A percentile compares a stretch with the other conserved stretches of the same genome.
These are phyloP conservation scores for Phytophthora ohioensis DNA, from an alignment of 352 stramenopile species.

Conservation along the genomic window DNA sequence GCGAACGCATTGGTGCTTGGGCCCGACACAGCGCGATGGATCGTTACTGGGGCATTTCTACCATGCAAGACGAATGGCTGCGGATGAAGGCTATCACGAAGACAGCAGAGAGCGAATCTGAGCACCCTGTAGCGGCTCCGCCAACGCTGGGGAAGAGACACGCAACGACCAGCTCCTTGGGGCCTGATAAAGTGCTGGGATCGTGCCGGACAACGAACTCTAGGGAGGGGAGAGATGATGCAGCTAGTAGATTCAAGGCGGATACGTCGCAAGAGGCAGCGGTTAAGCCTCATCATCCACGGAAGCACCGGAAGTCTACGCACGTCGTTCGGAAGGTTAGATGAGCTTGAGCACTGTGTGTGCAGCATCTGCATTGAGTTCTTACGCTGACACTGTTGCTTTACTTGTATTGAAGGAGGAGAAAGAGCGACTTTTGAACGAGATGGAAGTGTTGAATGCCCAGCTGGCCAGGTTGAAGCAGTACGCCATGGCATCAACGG, in stretches of 20 bases:
- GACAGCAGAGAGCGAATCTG: not conserved
- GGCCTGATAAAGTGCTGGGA: slow-evolving; percentile 15
- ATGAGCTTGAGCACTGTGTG: too few relatives aligned
- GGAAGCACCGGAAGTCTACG: slow-evolving; percentile 40
- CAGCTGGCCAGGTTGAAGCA: slow-evolving; percentile 42
- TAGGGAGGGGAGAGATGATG: not conserved
- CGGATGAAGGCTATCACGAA: not conserved
- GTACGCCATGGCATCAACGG: slow-evolving; percentile 26
- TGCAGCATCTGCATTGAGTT: too few relatives aligned
- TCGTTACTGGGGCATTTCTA: slow-evolving; percentile 8
- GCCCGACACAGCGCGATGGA: slow-evolving; percentile 18
- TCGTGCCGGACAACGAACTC: not conserved
- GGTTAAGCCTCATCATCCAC: slow-evolving; percentile 3
- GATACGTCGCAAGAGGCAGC: not conserved
- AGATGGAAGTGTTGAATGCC: slow-evolving; percentile 34
- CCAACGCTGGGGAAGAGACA: slow-evolving; percentile 26
- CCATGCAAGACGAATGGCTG: not conserved
- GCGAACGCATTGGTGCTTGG: slow-evolving; percentile 3
- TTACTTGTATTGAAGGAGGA: slow-evolving; percentile 33
- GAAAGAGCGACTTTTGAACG: slow-evolving; percentile 38
- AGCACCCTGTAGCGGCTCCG: not conserved
- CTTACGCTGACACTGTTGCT: not conserved
- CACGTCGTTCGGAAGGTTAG: slow-evolving; percentile 31
- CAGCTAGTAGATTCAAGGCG: not conserved
- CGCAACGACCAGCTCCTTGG: slow-evolving; percentile 11